Conservation (phyloP, 2,329 filamentous ascomycete species). For the Aspergillus terreus region DNA sequence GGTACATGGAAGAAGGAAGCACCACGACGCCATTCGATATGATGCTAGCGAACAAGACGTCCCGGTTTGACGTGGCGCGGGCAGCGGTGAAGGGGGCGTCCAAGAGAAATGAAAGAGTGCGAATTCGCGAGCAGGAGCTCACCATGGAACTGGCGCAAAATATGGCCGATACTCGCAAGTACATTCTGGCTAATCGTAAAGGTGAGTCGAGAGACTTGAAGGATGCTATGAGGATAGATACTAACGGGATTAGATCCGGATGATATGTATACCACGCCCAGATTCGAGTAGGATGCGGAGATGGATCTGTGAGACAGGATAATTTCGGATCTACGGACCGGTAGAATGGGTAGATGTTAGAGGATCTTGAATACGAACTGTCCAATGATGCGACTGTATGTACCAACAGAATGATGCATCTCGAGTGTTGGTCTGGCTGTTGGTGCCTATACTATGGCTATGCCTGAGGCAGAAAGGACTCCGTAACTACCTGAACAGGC, state of each 20-base stretch:
- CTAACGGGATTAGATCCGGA: slow-evolving; percentile 44
- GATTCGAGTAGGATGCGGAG: slow-evolving; percentile 1
- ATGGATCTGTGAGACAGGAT: background rate
- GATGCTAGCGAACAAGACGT: slow-evolving; percentile 62
- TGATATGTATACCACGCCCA: slow-evolving; percentile 46
- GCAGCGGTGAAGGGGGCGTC: slow-evolving; percentile 51
- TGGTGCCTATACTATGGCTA: too few species aligned
- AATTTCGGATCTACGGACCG: too few species aligned
- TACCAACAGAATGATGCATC: too few species aligned
- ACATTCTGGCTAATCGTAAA: slow-evolving; percentile 51
- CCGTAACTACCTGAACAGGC: background rate
- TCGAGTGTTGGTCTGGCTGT: too few species aligned
- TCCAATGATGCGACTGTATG: too few species aligned
- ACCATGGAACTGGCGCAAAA: slow-evolving; percentile 47
- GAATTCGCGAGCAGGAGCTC: slow-evolving; percentile 43
- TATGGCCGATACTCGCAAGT: slow-evolving; percentile 49
- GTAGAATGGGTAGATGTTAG: too few species aligned
- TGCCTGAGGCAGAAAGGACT: too few species aligned
- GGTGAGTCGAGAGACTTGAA: slow-evolving; percentile 37
- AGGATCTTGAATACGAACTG: too few species aligned
- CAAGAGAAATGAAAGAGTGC: slow-evolving; percentile 47
- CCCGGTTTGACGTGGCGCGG: slow-evolving; percentile 57
- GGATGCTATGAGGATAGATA: background rate
- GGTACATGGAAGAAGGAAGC: slow-evolving; percentile 62
- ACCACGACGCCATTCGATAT: slow-evolving; percentile 68